Evolutionary conservation across 2,329 filamentous ascomycete genomes (phyloP), one percentile per base, ranked within the genome.

Genomic region (Paecilomyces fulvus): DNA sequence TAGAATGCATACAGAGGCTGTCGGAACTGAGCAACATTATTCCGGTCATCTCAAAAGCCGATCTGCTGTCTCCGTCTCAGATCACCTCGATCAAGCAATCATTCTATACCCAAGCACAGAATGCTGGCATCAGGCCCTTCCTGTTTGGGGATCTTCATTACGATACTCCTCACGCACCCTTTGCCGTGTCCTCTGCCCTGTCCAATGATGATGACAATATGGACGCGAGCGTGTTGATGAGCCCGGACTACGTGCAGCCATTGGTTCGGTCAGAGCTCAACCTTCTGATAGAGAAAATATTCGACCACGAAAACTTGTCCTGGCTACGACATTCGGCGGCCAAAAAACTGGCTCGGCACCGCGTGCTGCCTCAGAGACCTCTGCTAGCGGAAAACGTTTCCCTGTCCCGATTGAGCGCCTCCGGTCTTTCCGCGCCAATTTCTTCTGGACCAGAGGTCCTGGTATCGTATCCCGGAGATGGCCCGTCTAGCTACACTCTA

Each of bases 211-310:
- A 84, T 58, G 90, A 96, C 43, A 84, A 81, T 49, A 95, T 97
- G 86, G 92, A 97, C 69, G 92, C 92, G 17, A 96, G 90, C 65
- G 78, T 95, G 0, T 80, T 97, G 17, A 97, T 97, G 92, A 91
- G 86, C 56, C 87, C 92, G 0, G 89, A 94, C 65, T 97, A 96
- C 67, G 78, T 94, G 12, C 87, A 90, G 59, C 92, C 92, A 0
- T 78, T 96, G 3, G 74, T 89, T 2, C 73, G 82, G 0, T 94
- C 90, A 8, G 92, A 97, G 56, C 81, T 97, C 1, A 66, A 72
- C 4, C 71, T 75, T 8, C 77, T 97, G 1, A 82, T 95, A n/a
- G 77, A 84, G 8, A 82, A 83, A 17, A 76, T 96, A 0, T 92
- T 97, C 64, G 86, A 90, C 50, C 80, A 82, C 3, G 86, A 92